Evolutionary conservation across 768 basidiomycete genomes (phyloP), one percentile per base, ranked within the genome.

Genomic region (Trametes elegans): DNA sequence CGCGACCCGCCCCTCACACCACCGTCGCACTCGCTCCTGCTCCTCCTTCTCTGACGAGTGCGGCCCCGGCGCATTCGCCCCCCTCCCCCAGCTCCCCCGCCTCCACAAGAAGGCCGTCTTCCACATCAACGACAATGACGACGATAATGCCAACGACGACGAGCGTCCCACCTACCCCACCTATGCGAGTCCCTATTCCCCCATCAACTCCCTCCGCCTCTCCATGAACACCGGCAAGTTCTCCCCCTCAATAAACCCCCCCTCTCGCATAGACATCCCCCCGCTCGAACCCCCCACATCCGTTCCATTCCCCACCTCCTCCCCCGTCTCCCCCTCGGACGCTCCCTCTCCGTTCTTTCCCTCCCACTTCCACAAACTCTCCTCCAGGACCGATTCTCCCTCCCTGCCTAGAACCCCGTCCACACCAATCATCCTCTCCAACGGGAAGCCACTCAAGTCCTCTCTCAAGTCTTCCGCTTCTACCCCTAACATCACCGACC

Each of bases 361-460:
- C 55, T 63, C 57, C 58, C 16, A 38, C 54, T 39, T 61, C 66
- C 39, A 61, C 16, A 32, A 44, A 42, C 32, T 58, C 16, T 53
- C 58, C 35, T 45, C 41, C 24, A 51, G 59, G 23, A 7, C 53
- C 42, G 32, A 16, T 19, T 43, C 31, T 19, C 36, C 53, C 29
- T 29, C 59, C 42, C 29, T 64, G 11, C 69, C 52, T 63, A 77
- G 59, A 69, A 78, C 49, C 27, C 73, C 58, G 61, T 77, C 53
- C 45, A 70, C 58, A 62, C 76, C 66, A 13, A 75, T 85, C 49
- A 68, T 84, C 21, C 79, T 85, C 29, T 74, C 81, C 18, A 92
- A 86, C 53, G 93, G 93, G 39, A 91, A 91, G 66, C 88, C 92
- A 3, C 85, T 97, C 71, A 92, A 92, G 65, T 79, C 88, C 0